These are phyloP conservation scores for Aspergillus baeticus DNA, from an alignment of 495 filamentous ascomycete species.

Conservation along the genomic window DNA sequence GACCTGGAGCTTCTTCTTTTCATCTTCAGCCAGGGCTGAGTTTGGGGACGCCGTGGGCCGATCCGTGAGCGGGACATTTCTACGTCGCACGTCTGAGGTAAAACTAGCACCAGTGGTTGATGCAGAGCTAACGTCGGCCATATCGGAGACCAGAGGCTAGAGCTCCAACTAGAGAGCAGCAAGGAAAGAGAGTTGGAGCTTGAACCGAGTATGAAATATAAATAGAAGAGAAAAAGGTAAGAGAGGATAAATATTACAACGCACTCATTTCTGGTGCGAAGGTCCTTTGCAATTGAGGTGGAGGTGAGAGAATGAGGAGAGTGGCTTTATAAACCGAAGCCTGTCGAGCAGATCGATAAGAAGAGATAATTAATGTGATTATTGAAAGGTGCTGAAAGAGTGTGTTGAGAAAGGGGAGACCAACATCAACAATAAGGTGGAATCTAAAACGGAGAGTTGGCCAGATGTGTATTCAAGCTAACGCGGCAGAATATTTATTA, in stretches of 20 bases:
- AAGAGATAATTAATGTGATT: constrained; percentile 1
- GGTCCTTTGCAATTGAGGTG: constrained; percentile 6
- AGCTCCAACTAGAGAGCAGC: neutral
- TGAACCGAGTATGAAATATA: neutral
- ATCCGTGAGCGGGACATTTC: constrained; percentile 63
- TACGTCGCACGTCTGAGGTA: constrained; percentile 67
- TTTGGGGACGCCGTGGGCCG: constrained; percentile 33
- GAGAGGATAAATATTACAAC: neutral
- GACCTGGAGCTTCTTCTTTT: constrained; percentile 56
- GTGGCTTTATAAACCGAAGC: neutral
- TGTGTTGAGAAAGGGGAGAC: neutral
- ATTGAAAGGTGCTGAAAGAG: constrained; percentile 12
- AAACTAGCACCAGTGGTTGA: constrained; percentile 66
- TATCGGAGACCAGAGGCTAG: constrained; percentile 14
- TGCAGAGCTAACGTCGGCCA: constrained; percentile 34
- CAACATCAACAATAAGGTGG: constrained; percentile 7
- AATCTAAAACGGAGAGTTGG: constrained; percentile 24
- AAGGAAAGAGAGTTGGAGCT: neutral
- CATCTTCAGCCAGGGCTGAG: constrained; percentile 53
- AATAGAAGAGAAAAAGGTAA: neutral
- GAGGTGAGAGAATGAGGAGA: neutral
- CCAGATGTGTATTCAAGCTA: constrained; percentile 17
- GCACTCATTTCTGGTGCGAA: constrained; percentile 13
- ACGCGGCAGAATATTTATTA: constrained; percentile 19
- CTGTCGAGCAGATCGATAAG: neutral